Base-by-base conservation (phyloP, 225 moss, liverwort and hornwort genomes). In the Polytrichum formosum region DNA sequence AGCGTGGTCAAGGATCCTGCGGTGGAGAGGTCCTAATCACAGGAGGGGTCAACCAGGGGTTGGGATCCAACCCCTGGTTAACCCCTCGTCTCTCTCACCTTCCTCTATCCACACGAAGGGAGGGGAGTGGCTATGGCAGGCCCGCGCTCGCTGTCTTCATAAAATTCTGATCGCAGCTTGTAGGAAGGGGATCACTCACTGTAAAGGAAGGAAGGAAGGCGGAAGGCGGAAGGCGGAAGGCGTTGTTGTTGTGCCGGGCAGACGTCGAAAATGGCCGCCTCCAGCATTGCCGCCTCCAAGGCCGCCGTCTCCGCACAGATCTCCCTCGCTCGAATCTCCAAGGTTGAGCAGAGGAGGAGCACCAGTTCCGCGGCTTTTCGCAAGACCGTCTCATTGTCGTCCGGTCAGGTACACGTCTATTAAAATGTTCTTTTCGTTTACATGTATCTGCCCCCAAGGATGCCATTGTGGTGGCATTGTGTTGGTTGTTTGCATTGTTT, bases 351-450 rank as follows among this genome's bases (percentile, higher is more conserved):
- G 7, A 72, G 61, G 54, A 46, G 46, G 13, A 46, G 46, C 46
- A 46, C 46, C 16, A 56, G 56, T 21, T 72, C 54, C 17, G n/a
- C 54, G 5, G 53, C 72, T 20, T 37, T 76, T 5, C 3, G 74
- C 23, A 77, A 55, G 67, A 78, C 83, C 5, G n/a, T 68, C 61
- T 62, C 83, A 6, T 7, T 83, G 63, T 86, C 86, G 2, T 64
- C 54, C 6, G 83, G 75, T 63, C 86, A 83, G 83, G 85, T 82
- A 46, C 13, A 46, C 4, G 46, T 23, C 5, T 59, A 23, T 23
- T 23, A 1, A 22, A 23, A 59, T 46, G 13, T 3, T 4, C 4
- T 46, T 3, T 16, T 46, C 3, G 46, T 4, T 46, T 46, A 46
- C 13, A 46, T 46, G 46, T 16, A 0, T 0, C 3, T 4, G n/a